Conservation (phyloP, 352 stramenopile species). For the Aphanomyces euteiches region DNA sequence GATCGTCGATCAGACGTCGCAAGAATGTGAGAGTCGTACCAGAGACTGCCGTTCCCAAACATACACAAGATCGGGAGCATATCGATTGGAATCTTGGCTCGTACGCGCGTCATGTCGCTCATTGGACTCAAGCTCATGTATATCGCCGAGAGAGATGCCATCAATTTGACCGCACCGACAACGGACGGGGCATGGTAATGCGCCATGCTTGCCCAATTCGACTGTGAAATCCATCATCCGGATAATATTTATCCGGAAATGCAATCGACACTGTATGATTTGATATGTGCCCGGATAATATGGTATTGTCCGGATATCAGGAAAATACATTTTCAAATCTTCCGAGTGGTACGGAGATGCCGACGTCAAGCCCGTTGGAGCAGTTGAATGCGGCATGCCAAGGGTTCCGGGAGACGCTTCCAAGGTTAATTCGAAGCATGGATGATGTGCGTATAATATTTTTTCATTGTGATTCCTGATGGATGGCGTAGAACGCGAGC, state of each 20-base stretch:
- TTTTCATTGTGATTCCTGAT: neutral
- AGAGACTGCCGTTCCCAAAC: slow-evolving; percentile 57
- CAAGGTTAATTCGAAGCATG: neutral
- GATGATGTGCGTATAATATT: neutral
- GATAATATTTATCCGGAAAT: neutral
- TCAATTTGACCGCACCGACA: slow-evolving; percentile 6
- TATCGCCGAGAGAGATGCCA: slow-evolving; percentile 10
- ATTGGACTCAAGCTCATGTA: slow-evolving; percentile 21
- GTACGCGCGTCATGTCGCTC: neutral
- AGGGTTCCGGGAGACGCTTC: slow-evolving; percentile 4
- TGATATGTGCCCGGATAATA: neutral
- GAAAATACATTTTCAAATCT: neutral
- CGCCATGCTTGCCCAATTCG: neutral
- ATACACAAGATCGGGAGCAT: slow-evolving; percentile 54
- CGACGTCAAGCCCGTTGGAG: neutral
- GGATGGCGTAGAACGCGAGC: neutral
- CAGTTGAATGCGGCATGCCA: neutral
- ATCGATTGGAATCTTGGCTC: slow-evolving; percentile 14
- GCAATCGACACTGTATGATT: too few species aligned
- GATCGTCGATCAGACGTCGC: too few species aligned
- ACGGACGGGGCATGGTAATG: neutral
- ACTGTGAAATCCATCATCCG: neutral
- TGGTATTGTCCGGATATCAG: neutral
- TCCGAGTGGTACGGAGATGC: neutral
- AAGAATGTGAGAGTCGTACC: slow-evolving; percentile 32